Evolutionary conservation across 176 grass and related monocot genomes (phyloP).

Genomic region (Carex littledalei): DNA sequence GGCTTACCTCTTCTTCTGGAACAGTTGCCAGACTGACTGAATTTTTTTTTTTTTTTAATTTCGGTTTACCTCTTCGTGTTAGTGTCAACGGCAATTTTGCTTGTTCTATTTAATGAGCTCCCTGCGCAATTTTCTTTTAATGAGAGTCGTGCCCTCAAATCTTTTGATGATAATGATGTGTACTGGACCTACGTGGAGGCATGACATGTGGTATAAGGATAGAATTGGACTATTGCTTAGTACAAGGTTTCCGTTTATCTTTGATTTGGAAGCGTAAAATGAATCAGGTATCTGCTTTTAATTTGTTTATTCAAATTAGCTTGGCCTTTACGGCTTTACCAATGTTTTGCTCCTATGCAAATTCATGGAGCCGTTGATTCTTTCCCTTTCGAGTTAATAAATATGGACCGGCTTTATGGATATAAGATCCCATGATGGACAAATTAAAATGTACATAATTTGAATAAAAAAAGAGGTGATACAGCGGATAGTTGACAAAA

Average conservation of each 20-base stretch:
- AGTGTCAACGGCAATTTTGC: too few relatives aligned
- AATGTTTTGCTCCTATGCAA: not conserved
- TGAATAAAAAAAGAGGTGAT: not conserved
- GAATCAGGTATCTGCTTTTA: not conserved
- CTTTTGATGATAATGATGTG: too few relatives aligned
- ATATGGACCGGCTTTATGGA: not conserved
- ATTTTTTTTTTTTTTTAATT: too few relatives aligned
- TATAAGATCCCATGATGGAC: not conserved
- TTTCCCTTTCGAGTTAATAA: not conserved
- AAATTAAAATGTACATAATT: not conserved
- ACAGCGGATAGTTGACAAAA: not conserved
- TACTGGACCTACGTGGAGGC: too few relatives aligned
- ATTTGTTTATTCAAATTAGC: not conserved
- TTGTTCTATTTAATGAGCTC: too few relatives aligned
- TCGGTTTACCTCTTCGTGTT: too few relatives aligned
- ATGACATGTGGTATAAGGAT: not conserved
- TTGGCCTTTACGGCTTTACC: not conserved
- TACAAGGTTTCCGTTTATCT: not conserved
- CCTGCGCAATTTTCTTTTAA: too few relatives aligned
- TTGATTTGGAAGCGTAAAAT: not conserved
- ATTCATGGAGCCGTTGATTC: not conserved
- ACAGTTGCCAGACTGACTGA: too few relatives aligned
- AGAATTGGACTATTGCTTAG: not conserved
- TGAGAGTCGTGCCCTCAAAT: too few relatives aligned
- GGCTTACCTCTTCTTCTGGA: too few relatives aligned